Percentiles rank a stretch among this genome's conserved stretches.
Conservation (phyloP, 208 protist species). For the Zelonia costaricensis region DNA sequence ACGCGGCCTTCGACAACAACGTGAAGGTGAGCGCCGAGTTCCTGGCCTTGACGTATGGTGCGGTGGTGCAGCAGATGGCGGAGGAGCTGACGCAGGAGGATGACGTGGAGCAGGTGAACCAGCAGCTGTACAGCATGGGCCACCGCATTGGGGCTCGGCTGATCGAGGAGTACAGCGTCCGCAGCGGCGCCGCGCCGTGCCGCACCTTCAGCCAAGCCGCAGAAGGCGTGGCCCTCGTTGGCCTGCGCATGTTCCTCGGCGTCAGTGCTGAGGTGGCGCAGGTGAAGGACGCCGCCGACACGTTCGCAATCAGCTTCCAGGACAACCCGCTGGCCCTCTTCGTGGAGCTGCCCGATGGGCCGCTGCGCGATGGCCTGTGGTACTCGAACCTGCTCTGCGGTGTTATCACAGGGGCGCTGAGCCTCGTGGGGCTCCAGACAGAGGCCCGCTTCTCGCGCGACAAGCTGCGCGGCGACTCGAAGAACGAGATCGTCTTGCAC, state of each 20-base stretch:
- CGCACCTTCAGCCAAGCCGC: conserved; percentile 93
- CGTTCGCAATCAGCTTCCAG: conserved; percentile 93
- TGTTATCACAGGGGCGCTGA: conserved; percentile 95
- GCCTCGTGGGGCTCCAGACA: conserved; percentile 91
- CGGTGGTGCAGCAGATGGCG: conserved; percentile 96
- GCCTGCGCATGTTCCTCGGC: conserved; percentile 97
- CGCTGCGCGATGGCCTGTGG: conserved; percentile 78
- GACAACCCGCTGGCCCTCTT: conserved; percentile 97
- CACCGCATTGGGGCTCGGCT: conserved; percentile 97
- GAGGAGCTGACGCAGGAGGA: conserved; percentile 92
- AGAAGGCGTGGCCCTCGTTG: conserved; percentile 94
- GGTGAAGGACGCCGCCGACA: conserved; percentile 75
- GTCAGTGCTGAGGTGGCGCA: conserved; percentile 85
- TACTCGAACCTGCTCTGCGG: conserved; percentile 98
- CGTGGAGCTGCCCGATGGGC: conserved; percentile 96
- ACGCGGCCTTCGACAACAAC: conserved; percentile 64
- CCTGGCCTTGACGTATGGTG: conserved; percentile 97
- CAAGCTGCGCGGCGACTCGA: conserved; percentile 85
- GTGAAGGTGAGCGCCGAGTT: conserved; percentile 95
- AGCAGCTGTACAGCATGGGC: conserved; percentile 96
- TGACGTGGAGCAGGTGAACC: conserved; percentile 94
- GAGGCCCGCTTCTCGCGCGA: conserved; percentile 86
- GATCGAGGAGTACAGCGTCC: conserved; percentile 97
- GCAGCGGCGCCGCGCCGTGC: conserved; percentile 82
- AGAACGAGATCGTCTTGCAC: conserved; percentile 88